Conservation (phyloP, 805 yeast species). For the Candida yuanshanica region DNA sequence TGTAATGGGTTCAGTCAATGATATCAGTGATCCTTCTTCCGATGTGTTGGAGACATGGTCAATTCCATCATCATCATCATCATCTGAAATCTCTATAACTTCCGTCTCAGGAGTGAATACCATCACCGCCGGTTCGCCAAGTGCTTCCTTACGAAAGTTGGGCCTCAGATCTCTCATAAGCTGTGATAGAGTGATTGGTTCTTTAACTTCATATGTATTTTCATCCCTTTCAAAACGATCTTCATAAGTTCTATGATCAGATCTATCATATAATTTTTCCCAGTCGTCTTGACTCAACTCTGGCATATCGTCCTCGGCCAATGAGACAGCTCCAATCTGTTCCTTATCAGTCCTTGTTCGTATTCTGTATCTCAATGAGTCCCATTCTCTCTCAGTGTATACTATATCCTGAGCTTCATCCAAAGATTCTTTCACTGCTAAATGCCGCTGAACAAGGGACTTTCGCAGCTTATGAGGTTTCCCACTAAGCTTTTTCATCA, state of each 20-base stretch:
- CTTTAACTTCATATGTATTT: conserved; percentile 1
- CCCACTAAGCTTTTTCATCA: conserved; percentile 7
- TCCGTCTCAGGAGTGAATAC: neutral
- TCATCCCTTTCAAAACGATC: neutral
- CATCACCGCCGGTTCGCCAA: neutral
- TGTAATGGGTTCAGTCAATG: neutral
- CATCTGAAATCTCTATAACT: neutral
- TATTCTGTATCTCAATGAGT: conserved; percentile 1
- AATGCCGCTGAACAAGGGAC: neutral
- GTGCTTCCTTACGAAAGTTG: neutral
- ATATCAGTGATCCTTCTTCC: neutral
- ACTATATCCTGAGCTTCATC: neutral
- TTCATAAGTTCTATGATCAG: neutral
- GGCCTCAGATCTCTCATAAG: neutral
- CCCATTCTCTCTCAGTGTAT: conserved; percentile 2
- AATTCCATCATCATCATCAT: neutral
- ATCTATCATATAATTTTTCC: neutral
- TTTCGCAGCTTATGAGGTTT: conserved; percentile 7
- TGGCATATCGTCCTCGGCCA: neutral
- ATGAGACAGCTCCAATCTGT: neutral
- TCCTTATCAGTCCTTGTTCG: neutral
- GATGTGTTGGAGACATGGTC: conserved; percentile 1
- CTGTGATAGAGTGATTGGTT: conserved; percentile 7
- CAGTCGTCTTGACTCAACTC: neutral
- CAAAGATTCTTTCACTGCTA: neutral